Evolutionary conservation across 2,329 filamentous ascomycete species (phyloP), one percentile per base, ranked within the genome.

Genomic region (Camptophora hylomeconis): DNA sequence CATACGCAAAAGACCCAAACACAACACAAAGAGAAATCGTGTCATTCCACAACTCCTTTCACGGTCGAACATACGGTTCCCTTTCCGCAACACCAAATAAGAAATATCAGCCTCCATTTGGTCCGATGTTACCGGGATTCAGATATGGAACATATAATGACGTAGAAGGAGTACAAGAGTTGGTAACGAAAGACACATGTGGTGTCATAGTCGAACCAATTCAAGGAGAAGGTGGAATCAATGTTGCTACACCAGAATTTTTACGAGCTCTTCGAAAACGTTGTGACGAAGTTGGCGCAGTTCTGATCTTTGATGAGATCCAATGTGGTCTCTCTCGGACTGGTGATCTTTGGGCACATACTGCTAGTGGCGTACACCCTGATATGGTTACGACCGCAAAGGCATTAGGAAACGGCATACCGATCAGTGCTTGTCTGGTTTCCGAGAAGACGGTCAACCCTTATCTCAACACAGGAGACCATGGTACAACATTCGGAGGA

Each of bases 171-270:
- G 69, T 98, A 30, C 60, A 75, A 11, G 67, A 67, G 1, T 61
- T 93, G 11, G 75, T 98, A 17, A 93, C 78, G 0, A 74, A 83
- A 12, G 72, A 75, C 42, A 95, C 89, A 0, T 94, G 86, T 47
- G 86, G 83, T 49, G 89, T 98, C 12, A 86, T 98, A 33, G 71
- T 98, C 24, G 89, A 98, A 64, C 89, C 89, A 6, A 93, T 98
- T 37, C 89, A 98, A 58, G 89, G 89, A 34, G 89, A 98, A 59
- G 89, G 89, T 10, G 89, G 89, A 41, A 79, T 98, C 28, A 79
- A 87, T 45, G 74, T 80, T 7, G 89, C 82, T 3, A 77, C 69
- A 1, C 72, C 80, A 3, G 81, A 83, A 41, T 98, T 95, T 55
- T 66, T 98, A 14, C 54, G 74, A 14, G 80, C 83, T 1, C 69